A percentile compares a stretch with the other conserved stretches of the same genome.
phyloP scores from a whole-genome alignment of 192 early-diverging fungal genomes.

The Oehlia diaphana region DNA sequence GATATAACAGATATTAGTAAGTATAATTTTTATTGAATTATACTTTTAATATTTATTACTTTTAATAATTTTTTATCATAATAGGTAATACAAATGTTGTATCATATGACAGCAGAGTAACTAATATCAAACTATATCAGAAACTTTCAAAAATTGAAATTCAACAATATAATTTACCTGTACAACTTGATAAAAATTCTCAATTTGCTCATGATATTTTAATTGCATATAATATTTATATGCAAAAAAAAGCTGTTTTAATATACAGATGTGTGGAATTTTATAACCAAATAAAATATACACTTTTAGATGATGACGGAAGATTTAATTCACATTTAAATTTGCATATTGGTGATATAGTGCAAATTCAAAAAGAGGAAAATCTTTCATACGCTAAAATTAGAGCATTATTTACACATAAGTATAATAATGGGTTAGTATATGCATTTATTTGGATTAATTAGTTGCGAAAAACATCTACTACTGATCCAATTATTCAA shows the following conservation, averaged over 20 bases:
- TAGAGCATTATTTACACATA: not conserved
- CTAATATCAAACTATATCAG: not conserved
- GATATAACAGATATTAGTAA: not conserved
- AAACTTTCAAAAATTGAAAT: not conserved
- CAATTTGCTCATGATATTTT: conserved; percentile 2
- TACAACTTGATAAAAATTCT: not conserved
- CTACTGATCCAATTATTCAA: not conserved
- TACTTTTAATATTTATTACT: too few relatives aligned
- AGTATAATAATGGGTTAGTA: not conserved
- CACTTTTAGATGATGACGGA: not conserved
- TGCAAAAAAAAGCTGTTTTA: not conserved
- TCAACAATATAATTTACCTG: not conserved
- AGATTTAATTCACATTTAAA: not conserved
- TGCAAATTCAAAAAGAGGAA: not conserved
- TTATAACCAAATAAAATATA: not conserved
- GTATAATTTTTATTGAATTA: not conserved
- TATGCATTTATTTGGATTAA: conserved; percentile 2
- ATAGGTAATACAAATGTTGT: not conserved
- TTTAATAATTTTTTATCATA: too few relatives aligned
- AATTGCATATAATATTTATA: not conserved
- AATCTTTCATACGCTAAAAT: not conserved
- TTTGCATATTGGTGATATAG: not conserved
- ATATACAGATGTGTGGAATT: not conserved
- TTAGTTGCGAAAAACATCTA: not conserved
- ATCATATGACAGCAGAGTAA: not conserved